These are phyloP conservation scores for Oleoguttula mirabilis DNA, from an alignment of 495 filamentous ascomycete genomes.

Conservation along the genomic window DNA sequence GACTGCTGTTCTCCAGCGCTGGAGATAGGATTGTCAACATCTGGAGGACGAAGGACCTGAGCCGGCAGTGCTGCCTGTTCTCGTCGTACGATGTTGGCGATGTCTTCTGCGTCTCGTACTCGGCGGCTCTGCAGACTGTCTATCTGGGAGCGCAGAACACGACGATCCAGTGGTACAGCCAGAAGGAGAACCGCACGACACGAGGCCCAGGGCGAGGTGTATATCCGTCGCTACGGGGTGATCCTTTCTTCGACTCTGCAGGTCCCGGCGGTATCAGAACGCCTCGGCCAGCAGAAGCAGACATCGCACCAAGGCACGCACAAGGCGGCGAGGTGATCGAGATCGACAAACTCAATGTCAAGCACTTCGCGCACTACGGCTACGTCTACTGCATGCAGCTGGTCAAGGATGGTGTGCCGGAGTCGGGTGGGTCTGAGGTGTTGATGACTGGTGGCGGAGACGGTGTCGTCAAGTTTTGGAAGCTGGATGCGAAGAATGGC, in stretches of 20 bases:
- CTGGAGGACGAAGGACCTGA: conserved; percentile 35
- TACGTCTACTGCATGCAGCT: conserved; percentile 94
- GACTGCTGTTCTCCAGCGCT: conserved; percentile 79
- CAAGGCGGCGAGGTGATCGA: conserved; percentile 58
- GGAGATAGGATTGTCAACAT: conserved; percentile 91
- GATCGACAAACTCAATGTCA: conserved; percentile 69
- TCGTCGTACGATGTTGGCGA: conserved; percentile 92
- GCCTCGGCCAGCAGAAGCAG: conserved; percentile 35
- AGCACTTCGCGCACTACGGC: conserved; percentile 83
- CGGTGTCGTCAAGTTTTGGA: conserved; percentile 86
- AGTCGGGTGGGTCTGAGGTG: conserved; percentile 56
- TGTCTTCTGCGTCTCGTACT: conserved; percentile 86
- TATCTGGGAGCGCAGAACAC: conserved; percentile 94
- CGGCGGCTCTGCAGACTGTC: conserved; percentile 59
- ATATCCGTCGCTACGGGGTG: conserved; percentile 70
- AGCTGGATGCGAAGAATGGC: conserved; percentile 41
- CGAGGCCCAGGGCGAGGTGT: conserved; percentile 26
- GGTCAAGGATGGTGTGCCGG: conserved; percentile 50
- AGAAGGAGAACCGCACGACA: conserved; percentile 41
- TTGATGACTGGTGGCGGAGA: conserved; percentile 88
- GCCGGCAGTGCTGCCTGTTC: conserved; percentile 76
- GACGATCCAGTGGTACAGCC: conserved; percentile 68
- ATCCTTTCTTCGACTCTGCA: conserved; percentile 88
- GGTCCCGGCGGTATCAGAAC: conserved; percentile 71
- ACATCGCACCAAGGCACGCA: conserved; percentile 21